These are phyloP conservation scores for Notholithocarpus densiflorus DNA, from an alignment of 306 rosid genomes.

Conservation along the genomic window DNA sequence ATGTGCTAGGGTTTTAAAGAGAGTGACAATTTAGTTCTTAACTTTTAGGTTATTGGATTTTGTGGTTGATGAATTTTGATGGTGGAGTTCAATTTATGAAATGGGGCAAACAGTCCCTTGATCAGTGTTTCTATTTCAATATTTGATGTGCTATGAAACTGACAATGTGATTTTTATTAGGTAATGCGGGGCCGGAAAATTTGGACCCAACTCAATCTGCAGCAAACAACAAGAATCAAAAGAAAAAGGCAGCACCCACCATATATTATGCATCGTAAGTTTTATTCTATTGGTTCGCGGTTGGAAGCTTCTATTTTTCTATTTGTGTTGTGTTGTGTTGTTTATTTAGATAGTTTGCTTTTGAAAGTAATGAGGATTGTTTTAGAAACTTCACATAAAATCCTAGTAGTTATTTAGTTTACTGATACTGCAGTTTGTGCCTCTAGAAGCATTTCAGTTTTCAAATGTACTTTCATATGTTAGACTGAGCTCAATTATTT, in stretches of 20 bases:
- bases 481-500: neutral
- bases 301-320: neutral
- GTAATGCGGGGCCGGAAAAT: constrained; percentile 37
- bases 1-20: neutral
- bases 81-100: neutral
- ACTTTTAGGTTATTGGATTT: neutral
- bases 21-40: neutral
- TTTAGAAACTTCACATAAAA: neutral
- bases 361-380: neutral
- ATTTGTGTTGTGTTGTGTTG: neutral
- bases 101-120: neutral
- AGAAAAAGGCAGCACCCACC: constrained; percentile 61
- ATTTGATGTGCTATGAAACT: neutral
- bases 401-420: neutral
- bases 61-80: neutral
- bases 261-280: constrained; percentile 87
- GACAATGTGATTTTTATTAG: neutral
- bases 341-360: neutral
- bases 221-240: constrained; percentile 44
- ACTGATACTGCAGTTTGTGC: neutral
- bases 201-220: constrained; percentile 36
- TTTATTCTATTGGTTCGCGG: neutral
- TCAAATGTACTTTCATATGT: neutral
- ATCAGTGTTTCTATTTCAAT: neutral
- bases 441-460: neutral